Conservation (phyloP, 164 flowering plant species). For the Magnolia sinica region DNA sequence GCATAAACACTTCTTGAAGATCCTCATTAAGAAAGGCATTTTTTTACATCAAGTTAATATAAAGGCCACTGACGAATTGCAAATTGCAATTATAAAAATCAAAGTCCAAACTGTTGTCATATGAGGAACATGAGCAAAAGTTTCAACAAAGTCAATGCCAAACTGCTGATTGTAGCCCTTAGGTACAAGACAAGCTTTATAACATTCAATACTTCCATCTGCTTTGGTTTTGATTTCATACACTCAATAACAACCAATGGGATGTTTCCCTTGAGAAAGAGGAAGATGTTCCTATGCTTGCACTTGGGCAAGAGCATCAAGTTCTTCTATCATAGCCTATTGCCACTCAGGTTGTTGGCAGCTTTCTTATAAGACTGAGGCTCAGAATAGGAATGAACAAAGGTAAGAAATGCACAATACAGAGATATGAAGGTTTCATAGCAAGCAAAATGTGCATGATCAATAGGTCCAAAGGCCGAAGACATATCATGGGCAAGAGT, state of each 20-base stretch:
- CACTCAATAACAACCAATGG: not conserved
- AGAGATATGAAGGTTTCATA: no score
- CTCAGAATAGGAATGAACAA: no score
- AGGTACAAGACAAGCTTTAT: not conserved
- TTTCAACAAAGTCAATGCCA: not conserved
- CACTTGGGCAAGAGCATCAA: no score
- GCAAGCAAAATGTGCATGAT: no score
- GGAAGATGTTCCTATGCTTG: no score
- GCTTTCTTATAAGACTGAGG: no score
- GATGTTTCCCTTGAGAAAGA: no score
- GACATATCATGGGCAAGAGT: no score
- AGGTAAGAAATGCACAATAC: no score
- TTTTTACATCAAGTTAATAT: constrained; percentile 1
- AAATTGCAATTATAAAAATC: not conserved
- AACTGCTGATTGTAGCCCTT: not conserved
- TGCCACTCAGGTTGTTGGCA: no score
- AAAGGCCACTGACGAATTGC: not conserved
- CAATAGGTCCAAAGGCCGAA: no score
- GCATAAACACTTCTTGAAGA: not conserved
- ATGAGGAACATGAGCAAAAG: not conserved
- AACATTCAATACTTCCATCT: constrained; percentile 4
- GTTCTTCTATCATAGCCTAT: no score
- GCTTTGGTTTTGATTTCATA: constrained; percentile 1
- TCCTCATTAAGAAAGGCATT: not conserved
- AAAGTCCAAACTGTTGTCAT: not conserved